Conservation (phyloP, 2,329 filamentous ascomycete genomes). For the Sporothrix curviconia region DNA sequence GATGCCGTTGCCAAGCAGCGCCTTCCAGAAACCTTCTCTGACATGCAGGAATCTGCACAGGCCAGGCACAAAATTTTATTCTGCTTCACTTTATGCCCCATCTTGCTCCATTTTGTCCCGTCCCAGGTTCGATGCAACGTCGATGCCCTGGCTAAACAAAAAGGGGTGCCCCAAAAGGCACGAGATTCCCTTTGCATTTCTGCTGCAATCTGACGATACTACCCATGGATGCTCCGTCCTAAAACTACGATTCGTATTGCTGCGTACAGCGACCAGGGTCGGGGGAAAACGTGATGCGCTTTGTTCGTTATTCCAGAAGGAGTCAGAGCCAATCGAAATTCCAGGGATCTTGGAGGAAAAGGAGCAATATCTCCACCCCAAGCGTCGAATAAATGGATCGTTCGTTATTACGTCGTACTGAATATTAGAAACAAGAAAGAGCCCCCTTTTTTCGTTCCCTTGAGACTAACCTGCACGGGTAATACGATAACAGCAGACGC, state of each 20-base stretch:
- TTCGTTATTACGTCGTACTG: too few relatives aligned
- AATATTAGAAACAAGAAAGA: not conserved
- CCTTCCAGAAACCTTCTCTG: not conserved
- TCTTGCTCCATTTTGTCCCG: not conserved
- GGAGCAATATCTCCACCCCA: not conserved
- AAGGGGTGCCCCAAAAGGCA: not conserved
- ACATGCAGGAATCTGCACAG: not conserved
- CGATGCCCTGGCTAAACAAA: not conserved
- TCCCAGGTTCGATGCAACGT: not conserved
- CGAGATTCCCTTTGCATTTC: not conserved
- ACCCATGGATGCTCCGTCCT: too few relatives aligned
- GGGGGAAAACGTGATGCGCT: constrained; percentile 5
- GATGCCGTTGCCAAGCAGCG: too few relatives aligned
- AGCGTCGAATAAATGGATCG: too few relatives aligned
- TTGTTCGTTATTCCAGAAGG: constrained; percentile 5
- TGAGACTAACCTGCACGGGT: too few relatives aligned
- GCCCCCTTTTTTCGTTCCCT: not conserved
- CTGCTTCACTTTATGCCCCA: not conserved
- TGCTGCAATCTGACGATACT: constrained; percentile 1
- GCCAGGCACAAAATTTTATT: constrained; percentile 1
- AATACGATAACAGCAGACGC: too few relatives aligned
- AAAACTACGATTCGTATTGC: too few relatives aligned
- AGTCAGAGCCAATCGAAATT: not conserved
- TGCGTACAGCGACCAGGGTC: not conserved
- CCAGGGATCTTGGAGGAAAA: not conserved